A percentile compares a stretch with the other conserved stretches of the same genome.
Conservation (phyloP, 306 rosid genomes). For the Luffa acutangula region DNA sequence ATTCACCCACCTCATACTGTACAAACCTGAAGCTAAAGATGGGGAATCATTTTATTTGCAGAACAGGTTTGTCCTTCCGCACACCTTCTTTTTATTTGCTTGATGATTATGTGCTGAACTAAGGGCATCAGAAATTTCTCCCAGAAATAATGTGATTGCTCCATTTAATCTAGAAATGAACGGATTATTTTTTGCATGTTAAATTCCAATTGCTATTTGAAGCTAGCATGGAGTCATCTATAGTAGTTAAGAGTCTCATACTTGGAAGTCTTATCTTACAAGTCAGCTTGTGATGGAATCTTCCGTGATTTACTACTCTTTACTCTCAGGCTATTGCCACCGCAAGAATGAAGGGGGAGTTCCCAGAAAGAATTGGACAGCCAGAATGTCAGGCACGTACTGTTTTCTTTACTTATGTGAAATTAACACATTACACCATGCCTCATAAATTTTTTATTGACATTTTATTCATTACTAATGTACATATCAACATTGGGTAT, state of each 20-base stretch:
- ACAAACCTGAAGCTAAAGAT: not conserved
- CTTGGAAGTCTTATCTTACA: not conserved
- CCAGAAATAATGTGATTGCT: not conserved
- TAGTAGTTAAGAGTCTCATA: not conserved
- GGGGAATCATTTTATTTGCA: not conserved
- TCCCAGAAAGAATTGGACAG: conserved; percentile 92
- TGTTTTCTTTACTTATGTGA: not conserved
- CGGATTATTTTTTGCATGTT: not conserved
- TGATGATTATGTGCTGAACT: not conserved
- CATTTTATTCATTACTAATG: not conserved
- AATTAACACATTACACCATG: conserved; percentile 4
- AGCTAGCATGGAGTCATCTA: not conserved
- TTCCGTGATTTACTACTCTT: not conserved
- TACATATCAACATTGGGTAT: not conserved
- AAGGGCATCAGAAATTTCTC: not conserved
- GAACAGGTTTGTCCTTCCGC: not conserved
- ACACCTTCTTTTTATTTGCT: not conserved
- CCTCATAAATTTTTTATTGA: not conserved
- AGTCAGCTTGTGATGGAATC: not conserved
- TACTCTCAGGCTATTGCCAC: conserved; percentile 83
- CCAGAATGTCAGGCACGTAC: conserved; percentile 96
- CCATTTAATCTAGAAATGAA: not conserved
- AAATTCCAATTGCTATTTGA: not conserved
- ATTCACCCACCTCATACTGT: not conserved
- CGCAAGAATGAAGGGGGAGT: conserved; percentile 97